Evolutionary conservation across 306 rosid species (phyloP), one percentile per base, ranked within the genome.

Genomic region (Malus orientalis): DNA sequence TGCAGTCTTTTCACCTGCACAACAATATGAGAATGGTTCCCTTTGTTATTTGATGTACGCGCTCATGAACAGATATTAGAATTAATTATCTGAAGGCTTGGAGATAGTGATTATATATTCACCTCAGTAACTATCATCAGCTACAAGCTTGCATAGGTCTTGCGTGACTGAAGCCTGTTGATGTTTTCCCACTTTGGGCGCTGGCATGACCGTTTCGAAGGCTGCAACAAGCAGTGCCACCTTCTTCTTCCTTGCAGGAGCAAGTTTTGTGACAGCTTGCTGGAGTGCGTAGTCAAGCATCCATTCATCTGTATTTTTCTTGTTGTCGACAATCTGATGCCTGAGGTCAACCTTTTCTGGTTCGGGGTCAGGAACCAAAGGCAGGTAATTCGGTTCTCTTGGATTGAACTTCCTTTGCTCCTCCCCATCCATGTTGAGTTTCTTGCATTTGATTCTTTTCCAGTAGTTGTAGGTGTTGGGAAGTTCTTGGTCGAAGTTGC

Each of bases 151-250:
- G 97, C 49, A 92, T 75, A 45, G 77, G 88, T 72, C 86, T 80
- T 22, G 85, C 58, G 42, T 82, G 88, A 36, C 62, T 29, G 79
- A 88, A 90, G 69, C 71, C 83, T 70, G 88, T 73, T 22, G 82
- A 70, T 76, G 84, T 49, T 16, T 65, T 78, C 89, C 97, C 61
- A 13, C 87, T 75, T 88, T 88, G 8, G 93, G 87, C 11, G 76
- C 76, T n/a, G 98, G 96, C 70, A 72, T 79, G 18, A 95, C 97
- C 0, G 90, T 69, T 79, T 95, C 98, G 30, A 95, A 95, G 30
- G 99, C 99, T 90, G 88, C 97, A 73, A 95, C 97, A 7, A 95
- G 91, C 65, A 95, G 84, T 23, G 99, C 96, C 62, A 92, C 99
- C 81, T 91, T 92, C 91, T 83, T 95, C 91, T 95, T 95, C 88